A percentile compares a stretch with the other conserved stretches of the same genome.
These are phyloP conservation scores for Rutstroemia sydowiana DNA, from an alignment of 2,329 filamentous ascomycete species.

Conservation along the genomic window DNA sequence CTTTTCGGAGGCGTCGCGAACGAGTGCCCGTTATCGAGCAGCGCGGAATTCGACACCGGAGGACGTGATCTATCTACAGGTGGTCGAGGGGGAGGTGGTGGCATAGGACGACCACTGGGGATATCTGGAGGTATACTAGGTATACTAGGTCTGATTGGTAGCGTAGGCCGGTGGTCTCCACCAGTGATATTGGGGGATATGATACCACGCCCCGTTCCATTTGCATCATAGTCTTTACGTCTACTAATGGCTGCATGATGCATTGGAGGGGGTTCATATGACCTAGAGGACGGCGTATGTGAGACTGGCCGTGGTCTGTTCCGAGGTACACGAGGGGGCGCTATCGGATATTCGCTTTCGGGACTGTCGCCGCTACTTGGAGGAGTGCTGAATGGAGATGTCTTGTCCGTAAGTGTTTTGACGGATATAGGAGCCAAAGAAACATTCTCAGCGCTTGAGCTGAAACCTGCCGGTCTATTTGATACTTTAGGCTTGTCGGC, in stretches of 20 bases:
- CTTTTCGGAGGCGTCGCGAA: slow-evolving; percentile 35
- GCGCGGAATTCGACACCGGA: slow-evolving; percentile 9
- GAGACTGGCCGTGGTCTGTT: slow-evolving; percentile 44
- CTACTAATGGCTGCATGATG: slow-evolving; percentile 42
- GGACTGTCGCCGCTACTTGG: slow-evolving; percentile 63
- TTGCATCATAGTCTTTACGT: slow-evolving; percentile 37
- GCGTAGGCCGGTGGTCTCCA: slow-evolving; percentile 37
- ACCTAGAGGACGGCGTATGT: slow-evolving; percentile 28
- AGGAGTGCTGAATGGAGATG: slow-evolving; percentile 82
- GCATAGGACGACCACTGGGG: slow-evolving; percentile 23
- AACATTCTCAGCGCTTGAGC: slow-evolving; percentile 29
- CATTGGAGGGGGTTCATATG: slow-evolving; percentile 45
- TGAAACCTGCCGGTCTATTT: slow-evolving; percentile 25
- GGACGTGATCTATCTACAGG: slow-evolving; percentile 23
- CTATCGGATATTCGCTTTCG: slow-evolving; percentile 41
- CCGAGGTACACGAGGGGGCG: slow-evolving; percentile 42
- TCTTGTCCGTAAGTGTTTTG: slow-evolving; percentile 18
- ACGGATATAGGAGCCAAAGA: slow-evolving; percentile 18
- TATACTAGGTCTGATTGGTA: slow-evolving; percentile 41
- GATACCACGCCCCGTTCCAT: slow-evolving; percentile 33
- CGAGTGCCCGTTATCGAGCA: slow-evolving; percentile 5
- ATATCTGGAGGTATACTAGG: slow-evolving; percentile 20
- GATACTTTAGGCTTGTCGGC: slow-evolving; percentile 67
- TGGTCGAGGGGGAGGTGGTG: slow-evolving; percentile 24
- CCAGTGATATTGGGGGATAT: slow-evolving; percentile 35